A percentile compares a stretch with the other conserved stretches of the same genome.
phyloP scores from a whole-genome alignment of 164 flowering plant genomes.

The Aristolochia fimbriata region DNA sequence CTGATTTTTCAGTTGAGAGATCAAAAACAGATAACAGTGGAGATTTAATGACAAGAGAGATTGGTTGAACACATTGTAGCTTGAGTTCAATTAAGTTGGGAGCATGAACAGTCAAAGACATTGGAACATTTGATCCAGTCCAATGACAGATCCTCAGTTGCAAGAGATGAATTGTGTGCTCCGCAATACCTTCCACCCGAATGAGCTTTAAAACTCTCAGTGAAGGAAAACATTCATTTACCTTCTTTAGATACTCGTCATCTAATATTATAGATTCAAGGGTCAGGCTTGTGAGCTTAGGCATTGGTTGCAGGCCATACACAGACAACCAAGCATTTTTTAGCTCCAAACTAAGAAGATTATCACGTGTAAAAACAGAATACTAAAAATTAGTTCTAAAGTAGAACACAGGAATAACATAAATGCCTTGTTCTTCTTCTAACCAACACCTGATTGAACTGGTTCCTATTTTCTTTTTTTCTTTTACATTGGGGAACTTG shows the following conservation, averaged over 20 bases:
- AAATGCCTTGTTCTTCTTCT: too few species aligned
- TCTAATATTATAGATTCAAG: conserved; percentile 37
- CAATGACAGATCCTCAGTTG: conserved; percentile 36
- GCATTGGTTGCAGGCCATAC: conserved; percentile 33
- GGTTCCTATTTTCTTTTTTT: too few species aligned
- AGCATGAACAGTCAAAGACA: conserved; percentile 24
- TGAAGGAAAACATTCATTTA: conserved; percentile 34
- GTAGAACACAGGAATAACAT: too few species aligned
- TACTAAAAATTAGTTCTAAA: too few species aligned
- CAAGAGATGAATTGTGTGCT: conserved; percentile 30
- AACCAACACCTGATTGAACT: too few species aligned
- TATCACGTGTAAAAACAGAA: conserved; percentile 19
- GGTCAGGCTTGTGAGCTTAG: conserved; percentile 30
- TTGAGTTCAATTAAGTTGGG: conserved; percentile 28
- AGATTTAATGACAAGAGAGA: conserved; percentile 23
- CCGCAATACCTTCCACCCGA: conserved; percentile 38
- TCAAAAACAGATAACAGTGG: conserved; percentile 29
- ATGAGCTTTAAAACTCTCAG: conserved; percentile 29
- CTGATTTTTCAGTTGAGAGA: conserved; percentile 24
- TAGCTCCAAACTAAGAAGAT: conserved; percentile 25
- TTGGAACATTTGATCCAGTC: conserved; percentile 34
- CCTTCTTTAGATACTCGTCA: conserved; percentile 36
- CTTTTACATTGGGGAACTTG: too few species aligned
- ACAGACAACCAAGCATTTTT: conserved; percentile 53
- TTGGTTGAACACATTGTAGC: conserved; percentile 29